Evolutionary conservation across 768 basidiomycete genomes (phyloP), one percentile per base, ranked within the genome.

Genomic region (Rhizopogon vesiculosus): DNA sequence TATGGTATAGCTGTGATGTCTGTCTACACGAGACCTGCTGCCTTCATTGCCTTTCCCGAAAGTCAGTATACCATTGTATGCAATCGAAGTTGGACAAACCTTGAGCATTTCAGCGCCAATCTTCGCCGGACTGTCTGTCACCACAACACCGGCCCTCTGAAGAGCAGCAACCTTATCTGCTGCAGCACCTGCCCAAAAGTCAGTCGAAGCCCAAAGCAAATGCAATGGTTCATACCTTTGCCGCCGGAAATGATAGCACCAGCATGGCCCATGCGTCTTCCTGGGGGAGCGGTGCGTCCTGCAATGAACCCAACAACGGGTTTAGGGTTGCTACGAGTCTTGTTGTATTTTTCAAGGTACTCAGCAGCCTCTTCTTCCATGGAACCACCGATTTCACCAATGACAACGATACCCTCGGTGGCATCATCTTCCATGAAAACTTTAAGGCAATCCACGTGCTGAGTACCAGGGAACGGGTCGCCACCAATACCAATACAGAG

Each of bases 351-450:
- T 69, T 91, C 89, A 54, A 99, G 78, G 74, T 96, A 98, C 63
- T 94, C 97, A 5, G 97, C 97, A 7, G 97, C 97, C 61, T 98
- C 96, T 72, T 99, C 97, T 75, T 99, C 97, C 96, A 98, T 97
- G 7, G 92, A 89, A 19, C 97, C 97, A 60, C 97, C 97, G 63
- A 99, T 99, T 76, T 99, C 97, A 58, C 97, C 97, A 64, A 99
- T 99, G 59, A 98, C 78, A 59, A 99, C 96, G 61, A 99, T 95
- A 91, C 93, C 97, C 74, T 98, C 85, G 1, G 97, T 98, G 56
- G 87, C 86, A 54, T 90, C 88, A 68, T 99, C 96, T 38, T 94
- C 87, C 48, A 99, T 84, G 80, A 98, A 93, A 56, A 98, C 84
- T 71, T 94, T 98, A 75, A 99, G 79, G 57, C 93, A 94, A 72